Percentiles rank a stretch among this genome's conserved stretches.
Conservation (phyloP, 2,329 filamentous ascomycete genomes). For the Clonostachys solani region DNA sequence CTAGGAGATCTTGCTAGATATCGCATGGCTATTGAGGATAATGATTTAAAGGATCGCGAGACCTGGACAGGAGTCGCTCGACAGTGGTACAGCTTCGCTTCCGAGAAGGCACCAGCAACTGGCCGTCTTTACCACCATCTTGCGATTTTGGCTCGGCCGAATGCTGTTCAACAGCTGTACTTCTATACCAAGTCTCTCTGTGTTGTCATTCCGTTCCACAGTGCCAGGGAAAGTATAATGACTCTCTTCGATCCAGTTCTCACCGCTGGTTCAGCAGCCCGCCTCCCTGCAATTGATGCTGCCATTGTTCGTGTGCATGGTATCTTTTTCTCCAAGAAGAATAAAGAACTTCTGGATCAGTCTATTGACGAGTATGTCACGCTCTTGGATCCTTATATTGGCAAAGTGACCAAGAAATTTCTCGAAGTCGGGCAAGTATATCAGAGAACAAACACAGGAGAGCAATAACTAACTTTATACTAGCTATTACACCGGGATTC, state of each 20-base stretch:
- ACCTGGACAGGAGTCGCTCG: slow-evolving; percentile 77
- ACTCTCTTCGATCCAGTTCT: slow-evolving; percentile 63
- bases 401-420: slow-evolving; percentile 44
- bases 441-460: background rate
- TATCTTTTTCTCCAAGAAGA: slow-evolving; percentile 53
- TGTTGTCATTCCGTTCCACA: slow-evolving; percentile 61
- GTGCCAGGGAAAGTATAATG: slow-evolving; percentile 65
- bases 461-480: slow-evolving; percentile 1
- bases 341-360: slow-evolving; percentile 36
- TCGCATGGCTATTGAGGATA: slow-evolving; percentile 85
- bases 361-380: slow-evolving; percentile 44
- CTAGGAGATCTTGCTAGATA: slow-evolving; percentile 83
- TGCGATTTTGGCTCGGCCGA: slow-evolving; percentile 70
- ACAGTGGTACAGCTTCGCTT: slow-evolving; percentile 82
- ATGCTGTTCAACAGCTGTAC: slow-evolving; percentile 66
- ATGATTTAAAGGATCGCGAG: slow-evolving; percentile 69
- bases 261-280: slow-evolving; percentile 20
- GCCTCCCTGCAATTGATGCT: slow-evolving; percentile 41
- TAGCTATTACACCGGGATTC: slow-evolving; percentile 25
- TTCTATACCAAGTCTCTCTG: slow-evolving; percentile 70
- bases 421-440: slow-evolving; percentile 34
- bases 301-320: slow-evolving; percentile 62
- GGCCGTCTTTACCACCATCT: slow-evolving; percentile 86
- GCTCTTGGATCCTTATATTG: slow-evolving; percentile 54
- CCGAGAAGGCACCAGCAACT: slow-evolving; percentile 68